phyloP scores from a whole-genome alignment of 2,329 filamentous ascomycete species.

The Arthroderma uncinatum region DNA sequence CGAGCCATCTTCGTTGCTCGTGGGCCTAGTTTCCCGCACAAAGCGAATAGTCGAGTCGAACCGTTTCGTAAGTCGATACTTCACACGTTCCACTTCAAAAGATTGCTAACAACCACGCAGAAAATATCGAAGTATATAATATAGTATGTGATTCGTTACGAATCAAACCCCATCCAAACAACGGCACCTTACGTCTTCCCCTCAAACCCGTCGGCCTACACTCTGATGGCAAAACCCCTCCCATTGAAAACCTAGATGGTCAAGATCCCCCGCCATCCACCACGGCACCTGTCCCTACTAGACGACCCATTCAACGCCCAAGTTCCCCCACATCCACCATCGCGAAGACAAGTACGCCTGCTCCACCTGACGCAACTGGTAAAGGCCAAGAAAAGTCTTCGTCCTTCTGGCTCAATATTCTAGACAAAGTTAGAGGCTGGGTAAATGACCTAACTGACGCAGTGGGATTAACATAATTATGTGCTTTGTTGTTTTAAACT shows the following conservation, averaged over 20 bases:
- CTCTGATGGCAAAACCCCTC: slow-evolving; percentile 29
- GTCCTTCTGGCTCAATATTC: slow-evolving; percentile 27
- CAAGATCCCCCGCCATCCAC: neutral
- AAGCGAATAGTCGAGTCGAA: slow-evolving; percentile 65
- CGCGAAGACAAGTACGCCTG: slow-evolving; percentile 5
- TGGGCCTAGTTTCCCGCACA: slow-evolving; percentile 83
- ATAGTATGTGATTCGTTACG: slow-evolving; percentile 81
- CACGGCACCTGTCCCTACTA: neutral
- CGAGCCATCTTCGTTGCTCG: slow-evolving; percentile 86
- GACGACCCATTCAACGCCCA: neutral
- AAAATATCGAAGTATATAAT: slow-evolving; percentile 93
- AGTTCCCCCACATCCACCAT: neutral
- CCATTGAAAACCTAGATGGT: slow-evolving; percentile 25
- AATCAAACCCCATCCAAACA: slow-evolving; percentile 64
- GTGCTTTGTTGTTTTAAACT: neutral
- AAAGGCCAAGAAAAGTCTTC: slow-evolving; percentile 18
- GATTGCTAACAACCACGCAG: slow-evolving; percentile 35
- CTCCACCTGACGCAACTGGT: slow-evolving; percentile 9
- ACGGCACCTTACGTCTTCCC: slow-evolving; percentile 61
- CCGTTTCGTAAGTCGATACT: slow-evolving; percentile 59
- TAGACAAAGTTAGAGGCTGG: slow-evolving; percentile 29
- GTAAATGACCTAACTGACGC: slow-evolving; percentile 18
- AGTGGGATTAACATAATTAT: neutral
- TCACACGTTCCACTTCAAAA: neutral
- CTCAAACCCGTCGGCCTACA: slow-evolving; percentile 36